Evolutionary conservation across 768 basidiomycete species (phyloP), one percentile per base, ranked within the genome.

Genomic region (Termitomyces sp.): DNA sequence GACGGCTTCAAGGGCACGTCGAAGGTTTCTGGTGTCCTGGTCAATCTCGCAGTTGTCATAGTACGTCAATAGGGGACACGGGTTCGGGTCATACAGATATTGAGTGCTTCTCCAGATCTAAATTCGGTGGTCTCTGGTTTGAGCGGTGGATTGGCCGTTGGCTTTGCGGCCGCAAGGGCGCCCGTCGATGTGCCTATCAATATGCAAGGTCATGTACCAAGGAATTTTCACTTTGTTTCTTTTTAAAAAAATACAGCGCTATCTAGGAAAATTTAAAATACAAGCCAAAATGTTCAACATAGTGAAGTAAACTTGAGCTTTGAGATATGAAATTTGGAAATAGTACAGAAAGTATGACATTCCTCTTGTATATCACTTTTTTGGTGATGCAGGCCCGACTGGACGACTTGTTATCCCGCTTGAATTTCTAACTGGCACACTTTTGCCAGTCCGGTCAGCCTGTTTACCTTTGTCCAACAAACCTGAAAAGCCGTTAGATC

Each of bases 381-480:
- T 51, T 16, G 33, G 56, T 12, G 45, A 22, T 43, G 58, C 22
- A 42, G 57, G 59, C 40, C 62, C 62, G 5, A 65, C 60, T 20
- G 32, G 45, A 24, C 62, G 60, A 46, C 62, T 47, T 28, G 62
- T 65, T 45, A 57, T 53, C 53, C 62, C 62, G 16, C 52, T 63
- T 32, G 60, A 58, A 40, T 63, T 63, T 32, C 46, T 63, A n/a
- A 38, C 13, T 3, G 48, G 32, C 16, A 10, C 24, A 18, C 30
- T 36, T 33, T 49, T n/a, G 4, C 35, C 43, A 32, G 32, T 26
- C 33, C 51, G 42, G 12, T 49, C 51, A 43, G 30, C 3, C 40
- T 56, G 26, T 33, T 56, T 53, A 12, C 55, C 57, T 36, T 53
- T 46, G 18, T 20, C 36, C 8, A 58, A 51, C 18, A 46, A 22